Evolutionary conservation across 2,329 filamentous ascomycete species (phyloP), one percentile per base, ranked within the genome.

Genomic region (Fusarium cyanostomum): DNA sequence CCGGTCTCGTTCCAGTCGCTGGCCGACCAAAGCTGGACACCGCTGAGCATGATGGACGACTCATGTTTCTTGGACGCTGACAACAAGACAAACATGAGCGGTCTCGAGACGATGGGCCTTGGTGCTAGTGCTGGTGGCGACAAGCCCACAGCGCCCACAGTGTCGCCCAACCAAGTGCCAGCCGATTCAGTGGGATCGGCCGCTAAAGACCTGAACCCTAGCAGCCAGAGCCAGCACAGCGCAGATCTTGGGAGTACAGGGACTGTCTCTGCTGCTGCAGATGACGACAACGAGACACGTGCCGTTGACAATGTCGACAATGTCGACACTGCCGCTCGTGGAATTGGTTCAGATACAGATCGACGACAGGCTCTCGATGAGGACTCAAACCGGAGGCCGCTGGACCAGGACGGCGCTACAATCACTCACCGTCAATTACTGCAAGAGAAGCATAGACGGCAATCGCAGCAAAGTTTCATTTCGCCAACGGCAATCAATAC

Each of bases 21-120:
- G 56, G 69, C 66, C 66, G 70, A 73, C 48, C 69, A 70, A 46
- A 72, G 53, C 34, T 61, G 62, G 48, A 73, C 71, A 54, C 71
- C 71, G 34, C 58, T 73, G 42, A 73, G 71, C 44, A 67, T 71
- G 46, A 60, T 73, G 46, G 66, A 72, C 56, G 71, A 73, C 54
- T 70, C 69, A 50, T 71, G 57, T 45, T 64, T 58, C 37, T 38
- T 56, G 31, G 62, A 58, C 15, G 35, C 46, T 31, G 33, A 54
- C 50, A 50, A 28, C 12, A 51, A 55, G 45, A 52, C 42, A 30
- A 67, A 56, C 34, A 46, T 52, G 33, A 48, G 27, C 42, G 50
- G 46, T 43, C 46, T 55, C 15, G 64, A 49, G 21, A 41, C 52
- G 35, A 43, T 34, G 42, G 50, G 31, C 28, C 21, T 35, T 35